Base-by-base conservation (phyloP, 177 flowering plant genomes). In the Tripterygium wilfordii region DNA sequence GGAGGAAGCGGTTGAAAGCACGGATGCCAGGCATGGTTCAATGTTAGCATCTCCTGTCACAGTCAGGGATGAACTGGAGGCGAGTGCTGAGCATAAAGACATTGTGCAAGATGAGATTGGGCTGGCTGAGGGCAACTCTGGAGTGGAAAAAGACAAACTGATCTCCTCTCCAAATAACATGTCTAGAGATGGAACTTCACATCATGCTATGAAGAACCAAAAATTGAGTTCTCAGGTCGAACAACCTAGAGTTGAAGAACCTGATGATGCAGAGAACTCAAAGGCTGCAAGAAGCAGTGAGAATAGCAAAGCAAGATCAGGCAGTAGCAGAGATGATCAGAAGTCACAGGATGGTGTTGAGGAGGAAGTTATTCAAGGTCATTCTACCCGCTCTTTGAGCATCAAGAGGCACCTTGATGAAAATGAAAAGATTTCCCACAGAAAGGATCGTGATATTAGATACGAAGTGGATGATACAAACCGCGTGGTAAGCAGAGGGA, bases 321-420 rank as follows among this genome's bases (percentile, higher is more conserved):
- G 76, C 33, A 76, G 78, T 62, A 85, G 91, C 75, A 72, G 71
- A 69, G 91, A 76, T 57, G 46, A 65, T 64, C 66, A 53, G 42
- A 88, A 72, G 58, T 55, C 62, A 44, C 73, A 50, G 39, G 95
- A 84, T 36, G 71, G 57, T 52, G 68, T 60, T 32, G 94, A 83
- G 23, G 95, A 86, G 52, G 96, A 88, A 71, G 88, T 78, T 45
- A 39, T 75, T 60, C 91, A 84, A 67, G 82, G 75, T 19, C 77
- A 37, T 15, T 56, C 72, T 55, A 49, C 65, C 21, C 70, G 55
- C 39, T 36, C 19, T 30, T 71, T 63, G 30, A 72, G 69, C 33
- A 39, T 29, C 32, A 79, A 68, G 60, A 75, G 68, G 61, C 71
- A 44, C 21, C 67, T 35, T 29, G 71, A 63, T 50, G 91, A 70